Evolutionary conservation across 2,329 filamentous ascomycete genomes (phyloP).

Genomic region (Dothiorella sarmentorum): DNA sequence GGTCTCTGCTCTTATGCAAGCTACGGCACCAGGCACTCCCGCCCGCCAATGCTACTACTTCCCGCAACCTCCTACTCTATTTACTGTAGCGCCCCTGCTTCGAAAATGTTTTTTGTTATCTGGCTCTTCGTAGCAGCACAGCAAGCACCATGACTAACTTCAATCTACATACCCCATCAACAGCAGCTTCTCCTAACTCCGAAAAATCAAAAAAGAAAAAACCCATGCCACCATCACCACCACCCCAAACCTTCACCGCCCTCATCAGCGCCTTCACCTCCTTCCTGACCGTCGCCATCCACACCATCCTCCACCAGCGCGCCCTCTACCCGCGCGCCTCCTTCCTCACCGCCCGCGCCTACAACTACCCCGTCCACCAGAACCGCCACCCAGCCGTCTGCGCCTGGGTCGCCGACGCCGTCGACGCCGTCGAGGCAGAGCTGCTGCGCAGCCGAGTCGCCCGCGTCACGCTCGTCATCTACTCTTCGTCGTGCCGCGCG

Average conservation of each 20-base stretch:
- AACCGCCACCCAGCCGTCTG: conserved; percentile 83
- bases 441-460: conserved; percentile 57
- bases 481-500: conserved; percentile 46
- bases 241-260: conserved; percentile 44
- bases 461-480: conserved; percentile 56
- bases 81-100: not conserved
- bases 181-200: no score
- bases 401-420: conserved; percentile 78
- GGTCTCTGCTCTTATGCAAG: not conserved
- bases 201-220: no score
- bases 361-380: conserved; percentile 81
- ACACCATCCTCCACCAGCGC: conserved; percentile 83
- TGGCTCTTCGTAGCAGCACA: no score
- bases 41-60: not conserved
- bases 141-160: not conserved
- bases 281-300: conserved; percentile 78
- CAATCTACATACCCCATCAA: no score
- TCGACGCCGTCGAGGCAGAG: conserved; percentile 67
- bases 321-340: conserved; percentile 71
- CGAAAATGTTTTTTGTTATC: not conserved
- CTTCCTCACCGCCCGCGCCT: conserved; percentile 75
- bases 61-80: not conserved
- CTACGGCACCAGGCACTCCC: not conserved
- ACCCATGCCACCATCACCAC: not conserved
- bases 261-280: conserved; percentile 69